These are phyloP conservation scores for Nicotiana benthamiana DNA, from an alignment of 257 asterid genomes.

Conservation along the genomic window DNA sequence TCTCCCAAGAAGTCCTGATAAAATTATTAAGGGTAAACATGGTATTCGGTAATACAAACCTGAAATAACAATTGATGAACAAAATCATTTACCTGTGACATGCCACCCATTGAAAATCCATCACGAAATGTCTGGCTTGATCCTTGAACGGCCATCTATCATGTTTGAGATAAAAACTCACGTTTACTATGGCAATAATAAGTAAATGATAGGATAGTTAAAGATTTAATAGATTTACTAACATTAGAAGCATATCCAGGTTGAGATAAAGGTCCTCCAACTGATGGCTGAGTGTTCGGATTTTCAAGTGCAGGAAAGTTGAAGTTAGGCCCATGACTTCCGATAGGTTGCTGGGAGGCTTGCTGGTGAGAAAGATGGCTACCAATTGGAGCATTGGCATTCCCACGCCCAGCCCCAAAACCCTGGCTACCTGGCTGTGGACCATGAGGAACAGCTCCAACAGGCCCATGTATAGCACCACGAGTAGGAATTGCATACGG, in stretches of 20 bases:
- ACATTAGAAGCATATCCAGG: slow-evolving; percentile 91
- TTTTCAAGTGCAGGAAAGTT: slow-evolving; percentile 74
- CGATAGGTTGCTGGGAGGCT: slow-evolving; percentile 70
- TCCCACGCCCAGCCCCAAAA: slow-evolving; percentile 90
- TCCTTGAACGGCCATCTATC: slow-evolving; percentile 48
- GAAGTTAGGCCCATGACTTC: slow-evolving; percentile 61
- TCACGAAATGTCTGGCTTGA: slow-evolving; percentile 73
- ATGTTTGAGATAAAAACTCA: not conserved
- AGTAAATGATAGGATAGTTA: not conserved
- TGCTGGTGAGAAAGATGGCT: slow-evolving; percentile 89
- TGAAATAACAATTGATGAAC: not conserved
- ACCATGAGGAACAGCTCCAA: slow-evolving; percentile 80
- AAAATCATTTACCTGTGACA: slow-evolving; percentile 69
- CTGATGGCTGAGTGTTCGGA: slow-evolving; percentile 78
- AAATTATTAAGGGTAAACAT: slow-evolving; percentile 8
- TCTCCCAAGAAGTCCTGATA: slow-evolving; percentile 87
- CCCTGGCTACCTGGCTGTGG: slow-evolving; percentile 87
- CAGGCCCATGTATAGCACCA: slow-evolving; percentile 90
- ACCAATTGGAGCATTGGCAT: slow-evolving; percentile 78
- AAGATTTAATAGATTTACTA: slow-evolving; percentile 22
- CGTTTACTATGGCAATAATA: not conserved
- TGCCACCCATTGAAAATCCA: slow-evolving; percentile 83
- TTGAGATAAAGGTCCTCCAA: slow-evolving; percentile 84
- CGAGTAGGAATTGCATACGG: slow-evolving; percentile 96
- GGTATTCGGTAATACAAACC: not conserved